Evolutionary conservation across 2,329 filamentous ascomycete genomes (phyloP).

Genomic region (Microsporum ferrugineum): DNA sequence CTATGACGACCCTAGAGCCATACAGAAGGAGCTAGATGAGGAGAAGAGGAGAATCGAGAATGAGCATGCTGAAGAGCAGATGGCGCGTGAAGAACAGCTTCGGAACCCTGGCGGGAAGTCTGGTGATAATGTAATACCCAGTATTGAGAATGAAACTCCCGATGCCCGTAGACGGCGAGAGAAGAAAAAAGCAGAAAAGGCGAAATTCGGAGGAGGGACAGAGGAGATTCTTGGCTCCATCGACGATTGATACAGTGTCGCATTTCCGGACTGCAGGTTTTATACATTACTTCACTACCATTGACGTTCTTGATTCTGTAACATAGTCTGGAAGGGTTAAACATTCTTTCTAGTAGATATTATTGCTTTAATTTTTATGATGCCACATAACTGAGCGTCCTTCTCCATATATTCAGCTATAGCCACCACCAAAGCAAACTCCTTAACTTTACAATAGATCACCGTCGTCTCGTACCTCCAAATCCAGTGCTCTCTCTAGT

Average conservation of each 20-base stretch:
- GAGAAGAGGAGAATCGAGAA: constrained; percentile 37
- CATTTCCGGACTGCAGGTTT: too few relatives aligned
- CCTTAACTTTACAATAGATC: not conserved
- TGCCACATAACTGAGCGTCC: not conserved
- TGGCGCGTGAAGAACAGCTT: constrained; percentile 33
- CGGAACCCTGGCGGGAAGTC: constrained; percentile 30
- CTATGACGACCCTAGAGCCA: constrained; percentile 31
- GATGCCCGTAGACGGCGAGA: constrained; percentile 17
- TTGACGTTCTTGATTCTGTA: not conserved
- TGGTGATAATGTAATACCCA: constrained; percentile 20
- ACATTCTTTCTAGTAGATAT: not conserved
- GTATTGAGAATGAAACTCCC: constrained; percentile 24
- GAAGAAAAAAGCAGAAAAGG: constrained; percentile 20
- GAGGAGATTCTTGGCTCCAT: constrained; percentile 33
- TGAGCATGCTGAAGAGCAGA: constrained; percentile 36
- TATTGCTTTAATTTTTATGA: not conserved
- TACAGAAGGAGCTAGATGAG: constrained; percentile 34
- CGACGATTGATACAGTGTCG: constrained; percentile 16
- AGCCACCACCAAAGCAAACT: not conserved
- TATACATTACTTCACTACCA: not conserved
- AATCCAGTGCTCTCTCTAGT: constrained; percentile 13
- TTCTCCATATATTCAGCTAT: not conserved
- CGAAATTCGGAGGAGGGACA: constrained; percentile 25
- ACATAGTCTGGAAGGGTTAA: not conserved
- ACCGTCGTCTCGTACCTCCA: constrained; percentile 12